These are phyloP conservation scores for Colletotrichum truncatum DNA, from an alignment of 2,329 filamentous ascomycete species.

Conservation along the genomic window DNA sequence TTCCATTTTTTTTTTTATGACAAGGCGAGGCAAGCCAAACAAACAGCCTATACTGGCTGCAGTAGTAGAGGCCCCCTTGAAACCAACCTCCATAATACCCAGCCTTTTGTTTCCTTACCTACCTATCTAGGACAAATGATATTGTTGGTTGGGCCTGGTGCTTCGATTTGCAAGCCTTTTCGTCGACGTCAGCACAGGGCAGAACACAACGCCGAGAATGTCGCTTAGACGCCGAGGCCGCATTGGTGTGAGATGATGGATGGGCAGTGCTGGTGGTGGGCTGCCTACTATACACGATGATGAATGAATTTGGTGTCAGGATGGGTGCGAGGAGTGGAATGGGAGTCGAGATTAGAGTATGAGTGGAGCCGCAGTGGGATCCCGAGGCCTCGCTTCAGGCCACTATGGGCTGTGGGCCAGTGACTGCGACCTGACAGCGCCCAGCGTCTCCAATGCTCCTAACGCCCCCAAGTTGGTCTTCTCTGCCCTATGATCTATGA, in stretches of 20 bases:
- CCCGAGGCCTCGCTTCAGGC: conserved; percentile 12
- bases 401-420: background rate
- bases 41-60: background rate
- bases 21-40: background rate
- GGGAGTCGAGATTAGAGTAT: conserved; percentile 11
- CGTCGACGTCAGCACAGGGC: conserved; percentile 6
- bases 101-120: background rate
- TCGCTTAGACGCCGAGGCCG: conserved; percentile 11
- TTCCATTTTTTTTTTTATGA: background rate
- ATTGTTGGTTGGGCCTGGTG: background rate
- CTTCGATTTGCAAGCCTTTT: background rate
- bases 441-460: background rate
- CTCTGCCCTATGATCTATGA: background rate
- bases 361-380: conserved; percentile 7
- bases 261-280: background rate
- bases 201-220: background rate
- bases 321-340: background rate
- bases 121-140: background rate
- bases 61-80: background rate
- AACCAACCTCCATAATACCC: background rate
- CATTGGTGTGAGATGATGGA: conserved; percentile 16
- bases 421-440: background rate
- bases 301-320: background rate
- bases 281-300: background rate
- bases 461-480: background rate